phyloP scores from a whole-genome alignment of 352 stramenopile species.

The Globisporangium middletonii region DNA sequence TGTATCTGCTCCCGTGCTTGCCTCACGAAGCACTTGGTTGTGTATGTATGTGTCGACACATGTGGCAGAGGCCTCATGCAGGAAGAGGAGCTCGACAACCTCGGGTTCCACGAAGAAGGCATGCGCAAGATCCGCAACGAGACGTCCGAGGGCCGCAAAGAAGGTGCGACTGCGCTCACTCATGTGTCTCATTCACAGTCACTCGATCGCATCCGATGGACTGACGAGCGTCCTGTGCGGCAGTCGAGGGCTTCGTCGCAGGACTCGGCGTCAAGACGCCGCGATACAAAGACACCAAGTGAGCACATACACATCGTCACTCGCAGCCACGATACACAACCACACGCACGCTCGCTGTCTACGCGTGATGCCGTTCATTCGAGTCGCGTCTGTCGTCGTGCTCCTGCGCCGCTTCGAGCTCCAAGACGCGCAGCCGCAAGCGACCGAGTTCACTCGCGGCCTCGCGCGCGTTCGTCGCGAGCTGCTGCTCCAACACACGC shows the following conservation, averaged over 20 bases:
- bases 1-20: neutral
- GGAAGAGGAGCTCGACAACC: conserved; percentile 69
- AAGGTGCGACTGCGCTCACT: conserved; percentile 25
- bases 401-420: conserved; percentile 33
- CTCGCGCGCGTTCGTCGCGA: conserved; percentile 51
- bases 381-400: neutral
- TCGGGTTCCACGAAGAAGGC: conserved; percentile 80
- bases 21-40: neutral
- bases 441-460: conserved; percentile 50
- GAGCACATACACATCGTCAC: neutral
- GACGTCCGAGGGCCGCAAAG: conserved; percentile 61
- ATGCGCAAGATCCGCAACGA: conserved; percentile 63
- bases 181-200: no score
- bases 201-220: neutral
- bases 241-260: conserved; percentile 78
- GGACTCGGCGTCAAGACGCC: conserved; percentile 68
- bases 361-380: neutral
- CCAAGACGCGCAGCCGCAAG: conserved; percentile 58
- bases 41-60: neutral
- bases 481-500: conserved; percentile 60
- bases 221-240: neutral
- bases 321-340: neutral
- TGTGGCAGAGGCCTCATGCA: conserved; percentile 69
- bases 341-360: neutral
- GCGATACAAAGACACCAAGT: conserved; percentile 49